phyloP scores from a whole-genome alignment of 495 filamentous ascomycete genomes.

The Podospora anserina region DNA sequence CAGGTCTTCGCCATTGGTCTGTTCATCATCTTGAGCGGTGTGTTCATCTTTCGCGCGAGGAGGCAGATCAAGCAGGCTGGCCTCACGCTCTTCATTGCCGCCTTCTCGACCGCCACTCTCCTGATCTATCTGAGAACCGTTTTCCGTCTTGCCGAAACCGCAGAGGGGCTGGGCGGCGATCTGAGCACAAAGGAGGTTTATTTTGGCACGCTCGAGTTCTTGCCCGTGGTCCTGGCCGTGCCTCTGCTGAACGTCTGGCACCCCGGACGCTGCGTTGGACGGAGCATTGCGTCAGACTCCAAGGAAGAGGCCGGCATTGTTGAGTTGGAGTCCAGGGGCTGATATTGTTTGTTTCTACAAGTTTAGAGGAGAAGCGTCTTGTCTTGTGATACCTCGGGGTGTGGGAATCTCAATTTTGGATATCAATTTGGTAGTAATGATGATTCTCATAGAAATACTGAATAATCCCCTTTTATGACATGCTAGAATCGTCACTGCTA shows the following conservation, averaged over 20 bases:
- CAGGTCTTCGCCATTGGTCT: constrained; percentile 49
- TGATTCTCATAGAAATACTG: too few species aligned
- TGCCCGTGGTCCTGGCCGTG: constrained; percentile 48
- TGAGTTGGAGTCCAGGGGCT: constrained; percentile 5
- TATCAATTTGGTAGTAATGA: neutral
- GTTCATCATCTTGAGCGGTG: constrained; percentile 41
- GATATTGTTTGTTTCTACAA: neutral
- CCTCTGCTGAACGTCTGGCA: constrained; percentile 45
- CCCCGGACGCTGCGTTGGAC: constrained; percentile 44
- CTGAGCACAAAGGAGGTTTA: constrained; percentile 47
- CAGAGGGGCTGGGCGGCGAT: constrained; percentile 46
- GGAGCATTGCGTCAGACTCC: constrained; percentile 10
- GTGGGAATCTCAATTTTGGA: neutral
- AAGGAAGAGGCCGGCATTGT: neutral
- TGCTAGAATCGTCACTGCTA: constrained; percentile 27
- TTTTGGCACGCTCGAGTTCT: constrained; percentile 54
- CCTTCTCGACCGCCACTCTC: constrained; percentile 42
- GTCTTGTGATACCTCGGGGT: neutral
- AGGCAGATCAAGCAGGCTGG: constrained; percentile 11
- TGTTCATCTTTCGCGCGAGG: constrained; percentile 32
- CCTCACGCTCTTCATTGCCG: constrained; percentile 32
- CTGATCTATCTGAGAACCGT: constrained; percentile 52
- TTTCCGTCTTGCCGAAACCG: constrained; percentile 56
- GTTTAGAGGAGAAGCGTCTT: neutral
- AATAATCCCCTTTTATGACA: too few species aligned